Percentiles rank a stretch among this genome's conserved stretches.
These are phyloP conservation scores for Blastobotrys americana DNA, from an alignment of 805 yeast species.

Conservation along the genomic window DNA sequence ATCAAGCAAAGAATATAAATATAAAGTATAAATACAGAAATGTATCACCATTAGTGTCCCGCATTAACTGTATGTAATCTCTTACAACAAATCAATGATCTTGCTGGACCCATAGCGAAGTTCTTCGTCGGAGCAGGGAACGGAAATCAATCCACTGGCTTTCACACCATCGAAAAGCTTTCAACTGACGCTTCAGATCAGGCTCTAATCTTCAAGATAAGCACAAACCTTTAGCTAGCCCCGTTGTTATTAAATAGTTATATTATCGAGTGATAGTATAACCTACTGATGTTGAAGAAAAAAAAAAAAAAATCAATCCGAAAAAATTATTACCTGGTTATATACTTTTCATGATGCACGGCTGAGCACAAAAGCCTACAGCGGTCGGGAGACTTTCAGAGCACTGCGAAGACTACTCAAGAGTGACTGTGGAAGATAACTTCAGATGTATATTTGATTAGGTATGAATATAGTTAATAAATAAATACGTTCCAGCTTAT, in stretches of 20 bases:
- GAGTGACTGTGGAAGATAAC: no score
- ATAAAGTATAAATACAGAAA: conserved; percentile 8
- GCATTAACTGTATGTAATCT: conserved; percentile 14
- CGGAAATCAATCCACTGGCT: conserved; percentile 30
- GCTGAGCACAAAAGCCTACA: no score
- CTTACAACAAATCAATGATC: conserved; percentile 16
- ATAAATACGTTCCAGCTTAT: no score
- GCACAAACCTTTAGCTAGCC: conserved; percentile 17
- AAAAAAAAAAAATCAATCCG: no score
- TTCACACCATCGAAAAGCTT: conserved; percentile 21
- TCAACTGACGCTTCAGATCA: conserved; percentile 21
- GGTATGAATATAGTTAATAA: no score
- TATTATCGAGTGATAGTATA: conserved; percentile 26
- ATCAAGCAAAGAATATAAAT: not conserved
- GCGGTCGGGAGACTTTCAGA: no score
- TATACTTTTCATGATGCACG: no score
- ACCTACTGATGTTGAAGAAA: conserved; percentile 24
- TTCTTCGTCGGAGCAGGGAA: conserved; percentile 34
- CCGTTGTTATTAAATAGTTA: conserved; percentile 18
- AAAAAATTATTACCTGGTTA: no score
- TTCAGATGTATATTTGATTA: no score
- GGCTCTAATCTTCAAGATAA: conserved; percentile 18
- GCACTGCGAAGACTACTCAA: no score
- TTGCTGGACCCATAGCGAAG: conserved; percentile 26
- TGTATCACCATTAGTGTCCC: conserved; percentile 30